These are phyloP conservation scores for Lactarius vividus DNA, from an alignment of 768 basidiomycete genomes.

Conservation along the genomic window DNA sequence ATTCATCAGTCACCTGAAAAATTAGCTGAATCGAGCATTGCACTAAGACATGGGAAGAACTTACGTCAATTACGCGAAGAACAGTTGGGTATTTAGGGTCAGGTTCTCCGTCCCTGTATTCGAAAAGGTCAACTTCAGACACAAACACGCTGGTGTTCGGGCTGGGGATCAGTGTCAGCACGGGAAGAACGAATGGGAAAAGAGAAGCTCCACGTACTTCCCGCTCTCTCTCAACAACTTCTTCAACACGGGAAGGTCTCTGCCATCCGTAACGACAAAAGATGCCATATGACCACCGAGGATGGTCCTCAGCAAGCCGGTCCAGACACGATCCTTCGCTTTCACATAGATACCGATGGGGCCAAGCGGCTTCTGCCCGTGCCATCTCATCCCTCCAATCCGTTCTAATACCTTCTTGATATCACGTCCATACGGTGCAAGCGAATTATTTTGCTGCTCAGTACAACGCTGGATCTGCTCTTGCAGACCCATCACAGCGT, in stretches of 20 bases:
- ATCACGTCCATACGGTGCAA: conserved; percentile 59
- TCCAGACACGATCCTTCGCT: conserved; percentile 68
- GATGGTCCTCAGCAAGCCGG: conserved; percentile 58
- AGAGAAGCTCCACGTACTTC: conserved; percentile 50
- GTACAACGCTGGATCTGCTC: conserved; percentile 49
- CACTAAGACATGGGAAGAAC: conserved; percentile 29
- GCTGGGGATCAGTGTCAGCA: conserved; percentile 35
- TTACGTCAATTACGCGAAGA: conserved; percentile 76
- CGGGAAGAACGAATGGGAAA: background rate
- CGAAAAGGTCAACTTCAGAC: conserved; percentile 73
- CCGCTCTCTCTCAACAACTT: conserved; percentile 52
- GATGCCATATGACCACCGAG: conserved; percentile 58
- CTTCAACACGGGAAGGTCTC: conserved; percentile 59
- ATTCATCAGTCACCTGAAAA: conserved; percentile 65
- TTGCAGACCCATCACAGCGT: conserved; percentile 46
- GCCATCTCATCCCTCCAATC: conserved; percentile 55
- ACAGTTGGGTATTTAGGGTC: conserved; percentile 62
- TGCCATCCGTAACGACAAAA: conserved; percentile 71
- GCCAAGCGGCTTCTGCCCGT: conserved; percentile 65
- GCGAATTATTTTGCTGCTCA: conserved; percentile 53
- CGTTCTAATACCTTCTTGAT: conserved; percentile 56
- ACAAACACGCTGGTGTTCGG: conserved; percentile 54
- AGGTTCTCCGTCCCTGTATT: conserved; percentile 74
- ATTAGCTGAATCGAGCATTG: background rate
- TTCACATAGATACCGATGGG: conserved; percentile 81